Base-by-base conservation (phyloP, 2,329 filamentous ascomycete species). In the Epichloe glyceriae region DNA sequence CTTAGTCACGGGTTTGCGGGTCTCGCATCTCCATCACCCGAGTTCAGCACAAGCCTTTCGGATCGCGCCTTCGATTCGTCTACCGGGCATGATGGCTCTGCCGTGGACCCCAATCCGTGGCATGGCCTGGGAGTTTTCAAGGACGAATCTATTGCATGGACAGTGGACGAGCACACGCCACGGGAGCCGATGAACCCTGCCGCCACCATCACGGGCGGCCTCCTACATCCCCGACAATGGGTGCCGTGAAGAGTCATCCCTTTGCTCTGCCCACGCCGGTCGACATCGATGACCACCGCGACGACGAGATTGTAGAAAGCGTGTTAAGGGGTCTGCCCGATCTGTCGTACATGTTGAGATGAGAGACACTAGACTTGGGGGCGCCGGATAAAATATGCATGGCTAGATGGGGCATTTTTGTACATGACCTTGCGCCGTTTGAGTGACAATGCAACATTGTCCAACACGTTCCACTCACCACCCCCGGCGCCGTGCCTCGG, bases 331-430 rank as follows among this genome's bases (percentile, higher is more conserved):
- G 60, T 47, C 59, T 73, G 19, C 71, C 71, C 3, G 68, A 73
- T 58, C 58, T 73, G 39, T 70, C 71, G 19, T 73, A 73, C 51
- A 73, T 73, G 71, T 56, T 73, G 54, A 63, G 63, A 56, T 73
- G 53, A 10, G 30, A 30, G 30, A 30, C 11, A 10, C 30, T 4
- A 4, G 30, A 30, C 30, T 30, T 10, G 8, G 30, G 8, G 8
- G 10, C 30, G 30, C 30, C 30, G 30, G 30, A 30, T 30, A 4
- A 11, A 30, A 30, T 11, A 30, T 10, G 30, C 10, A 11, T 30
- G 26, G 26, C 26, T 11, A 30, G 26, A 30, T 30, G 26, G 26
- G 26, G 26, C 26, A 30, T 30, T 3, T 10, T 30, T 30, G 26
- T 30, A 30, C 26, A 30, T 30, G 10, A 30, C 7, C 26, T 3